Evolutionary conservation across 2,329 filamentous ascomycete species (phyloP).

Genomic region (Alternaria postmessia): DNA sequence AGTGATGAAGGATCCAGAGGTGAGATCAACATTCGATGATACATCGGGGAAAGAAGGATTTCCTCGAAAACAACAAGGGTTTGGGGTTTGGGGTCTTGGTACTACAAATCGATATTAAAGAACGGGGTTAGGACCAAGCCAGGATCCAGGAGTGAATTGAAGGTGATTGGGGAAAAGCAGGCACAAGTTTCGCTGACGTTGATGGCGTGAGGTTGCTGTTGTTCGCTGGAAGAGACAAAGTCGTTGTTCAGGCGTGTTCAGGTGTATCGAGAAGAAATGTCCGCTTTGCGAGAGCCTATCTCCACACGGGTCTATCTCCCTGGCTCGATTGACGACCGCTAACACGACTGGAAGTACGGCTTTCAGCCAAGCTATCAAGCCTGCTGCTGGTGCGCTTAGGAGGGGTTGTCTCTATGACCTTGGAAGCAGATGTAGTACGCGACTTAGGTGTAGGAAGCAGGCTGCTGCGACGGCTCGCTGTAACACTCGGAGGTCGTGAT

Average conservation of each 20-base stretch:
- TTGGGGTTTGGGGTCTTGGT: not conserved
- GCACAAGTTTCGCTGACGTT: slow-evolving; percentile 3
- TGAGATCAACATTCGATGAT: slow-evolving; percentile 16
- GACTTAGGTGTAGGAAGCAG: slow-evolving; percentile 41
- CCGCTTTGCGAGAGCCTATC: slow-evolving; percentile 29
- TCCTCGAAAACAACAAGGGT: not conserved
- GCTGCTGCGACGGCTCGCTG: slow-evolving; percentile 42
- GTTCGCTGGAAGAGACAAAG: not conserved
- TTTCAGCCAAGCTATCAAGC: slow-evolving; percentile 34
- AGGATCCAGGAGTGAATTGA: slow-evolving; percentile 25
- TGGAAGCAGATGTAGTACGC: slow-evolving; percentile 34
- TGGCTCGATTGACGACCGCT: slow-evolving; percentile 35
- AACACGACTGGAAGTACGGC: slow-evolving; percentile 33
- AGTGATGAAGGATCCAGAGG: slow-evolving; percentile 11
- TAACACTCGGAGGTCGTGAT: slow-evolving; percentile 38
- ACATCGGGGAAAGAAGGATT: slow-evolving; percentile 2
- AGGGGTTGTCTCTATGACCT: slow-evolving; percentile 16
- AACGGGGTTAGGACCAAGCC: slow-evolving; percentile 22
- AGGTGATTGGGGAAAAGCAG: slow-evolving; percentile 6
- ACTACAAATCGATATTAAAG: slow-evolving; percentile 25
- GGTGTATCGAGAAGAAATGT: slow-evolving; percentile 12
- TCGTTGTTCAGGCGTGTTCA: not conserved
- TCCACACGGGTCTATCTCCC: slow-evolving; percentile 36
- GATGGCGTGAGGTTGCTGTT: slow-evolving; percentile 7
- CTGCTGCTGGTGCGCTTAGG: slow-evolving; percentile 32